phyloP scores from a whole-genome alignment of 1,139 yeast genomes.

The Meyerozyma carpophila region DNA sequence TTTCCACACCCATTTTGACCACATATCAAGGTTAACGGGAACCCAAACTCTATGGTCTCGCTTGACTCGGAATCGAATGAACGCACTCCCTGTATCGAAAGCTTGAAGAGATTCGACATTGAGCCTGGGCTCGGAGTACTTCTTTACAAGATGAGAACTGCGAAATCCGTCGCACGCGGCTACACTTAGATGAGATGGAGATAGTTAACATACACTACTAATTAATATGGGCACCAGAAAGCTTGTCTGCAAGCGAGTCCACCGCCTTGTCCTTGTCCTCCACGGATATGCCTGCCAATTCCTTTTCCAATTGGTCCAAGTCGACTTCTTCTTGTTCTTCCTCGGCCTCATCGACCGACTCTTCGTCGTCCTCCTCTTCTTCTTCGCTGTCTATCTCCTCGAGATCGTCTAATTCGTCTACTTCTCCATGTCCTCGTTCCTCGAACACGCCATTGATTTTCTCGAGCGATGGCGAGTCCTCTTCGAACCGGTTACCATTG shows the following conservation, averaged over 20 bases:
- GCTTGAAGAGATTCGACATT: constrained; percentile 69
- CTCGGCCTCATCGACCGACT: constrained; percentile 49
- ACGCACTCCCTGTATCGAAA: constrained; percentile 84
- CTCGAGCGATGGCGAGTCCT: constrained; percentile 34
- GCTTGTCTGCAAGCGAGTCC: constrained; percentile 55
- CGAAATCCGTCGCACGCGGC: background rate
- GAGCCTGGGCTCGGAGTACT: too few species aligned
- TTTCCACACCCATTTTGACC: constrained; percentile 99
- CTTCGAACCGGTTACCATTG: constrained; percentile 81
- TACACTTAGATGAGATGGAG: background rate
- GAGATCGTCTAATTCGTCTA: constrained; percentile 90
- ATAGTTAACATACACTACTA: constrained; percentile 1
- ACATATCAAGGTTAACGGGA: constrained; percentile 87
- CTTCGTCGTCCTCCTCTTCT: constrained; percentile 70
- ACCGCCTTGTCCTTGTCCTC: constrained; percentile 38
- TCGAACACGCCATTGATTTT: constrained; percentile 51
- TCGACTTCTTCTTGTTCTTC: constrained; percentile 48
- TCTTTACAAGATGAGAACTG: background rate
- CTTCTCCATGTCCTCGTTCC: constrained; percentile 69
- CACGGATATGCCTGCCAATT: constrained; percentile 32
- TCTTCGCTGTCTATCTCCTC: constrained; percentile 88
- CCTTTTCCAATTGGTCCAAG: constrained; percentile 56
- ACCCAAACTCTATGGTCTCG: constrained; percentile 85
- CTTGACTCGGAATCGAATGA: constrained; percentile 80
- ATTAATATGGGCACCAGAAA: constrained; percentile 48